phyloP scores from a whole-genome alignment of 2,329 filamentous ascomycete species.

The Dryadomyces quercivorus region DNA sequence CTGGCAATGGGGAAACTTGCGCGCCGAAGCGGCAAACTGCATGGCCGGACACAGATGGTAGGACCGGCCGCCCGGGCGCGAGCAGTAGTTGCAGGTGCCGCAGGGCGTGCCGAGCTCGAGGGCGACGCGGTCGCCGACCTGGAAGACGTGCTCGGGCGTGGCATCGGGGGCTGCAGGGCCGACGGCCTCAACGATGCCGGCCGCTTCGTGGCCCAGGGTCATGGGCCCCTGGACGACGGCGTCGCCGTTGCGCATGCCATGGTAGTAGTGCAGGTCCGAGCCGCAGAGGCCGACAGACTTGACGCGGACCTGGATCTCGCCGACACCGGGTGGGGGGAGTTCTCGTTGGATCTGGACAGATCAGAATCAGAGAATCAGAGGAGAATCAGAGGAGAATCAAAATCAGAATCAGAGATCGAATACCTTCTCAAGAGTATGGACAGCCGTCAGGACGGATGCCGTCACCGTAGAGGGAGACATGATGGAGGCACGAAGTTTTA shows the following conservation, averaged over 20 bases:
- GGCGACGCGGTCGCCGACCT: conserved; percentile 46
- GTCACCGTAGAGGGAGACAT: conserved; percentile 4
- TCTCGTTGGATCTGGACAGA: conserved; percentile 5
- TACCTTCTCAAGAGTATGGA: conserved; percentile 2
- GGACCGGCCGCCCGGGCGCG: conserved; percentile 20
- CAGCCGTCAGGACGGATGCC: conserved; percentile 4
- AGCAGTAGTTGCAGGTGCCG: conserved; percentile 24
- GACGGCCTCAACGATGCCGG: conserved; percentile 47
- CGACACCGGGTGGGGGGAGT: conserved; percentile 35
- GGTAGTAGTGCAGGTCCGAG: conserved; percentile 40
- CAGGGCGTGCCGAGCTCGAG: conserved; percentile 56
- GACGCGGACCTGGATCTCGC: conserved; percentile 47
- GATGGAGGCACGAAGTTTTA: background rate
- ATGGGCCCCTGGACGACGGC: conserved; percentile 40
- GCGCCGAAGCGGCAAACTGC: conserved; percentile 19
- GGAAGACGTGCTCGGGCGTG: background rate
- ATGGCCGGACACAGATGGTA: conserved; percentile 26
- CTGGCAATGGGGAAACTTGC: conserved; percentile 18
- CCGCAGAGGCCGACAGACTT: conserved; percentile 52
- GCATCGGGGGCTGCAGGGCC: conserved; percentile 42
- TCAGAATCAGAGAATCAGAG: background rate
- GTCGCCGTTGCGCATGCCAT: conserved; percentile 35
- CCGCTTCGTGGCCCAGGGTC: conserved; percentile 49
- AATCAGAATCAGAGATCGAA: background rate
- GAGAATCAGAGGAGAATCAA: background rate